Conservation (phyloP, 2,329 filamentous ascomycete genomes). For the Lachnellula arida region DNA sequence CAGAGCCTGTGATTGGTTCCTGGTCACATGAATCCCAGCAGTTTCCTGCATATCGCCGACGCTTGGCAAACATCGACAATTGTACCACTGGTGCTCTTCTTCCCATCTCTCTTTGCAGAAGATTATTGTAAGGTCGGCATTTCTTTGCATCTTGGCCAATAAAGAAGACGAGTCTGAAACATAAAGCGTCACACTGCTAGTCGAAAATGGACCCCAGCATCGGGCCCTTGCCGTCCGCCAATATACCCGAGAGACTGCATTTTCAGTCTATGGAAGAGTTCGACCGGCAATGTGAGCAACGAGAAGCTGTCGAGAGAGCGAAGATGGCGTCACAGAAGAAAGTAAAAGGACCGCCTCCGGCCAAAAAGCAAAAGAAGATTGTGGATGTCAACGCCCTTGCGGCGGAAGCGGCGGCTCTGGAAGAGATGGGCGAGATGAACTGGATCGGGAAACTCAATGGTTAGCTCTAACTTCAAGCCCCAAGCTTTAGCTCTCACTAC, state of each 20-base stretch:
- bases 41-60: too few species aligned
- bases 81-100: not conserved
- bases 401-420: conserved; percentile 14
- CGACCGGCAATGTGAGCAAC: conserved; percentile 9
- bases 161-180: not conserved
- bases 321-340: not conserved
- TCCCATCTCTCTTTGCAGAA: not conserved
- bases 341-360: not conserved
- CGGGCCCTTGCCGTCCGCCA: not conserved
- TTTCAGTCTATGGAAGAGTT: conserved; percentile 15
- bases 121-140: not conserved
- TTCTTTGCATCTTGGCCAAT: too few species aligned
- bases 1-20: too few species aligned
- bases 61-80: too few species aligned
- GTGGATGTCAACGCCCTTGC: conserved; percentile 8
- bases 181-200: too few species aligned
- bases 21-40: too few species aligned
- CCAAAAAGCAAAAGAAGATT: conserved; percentile 13
- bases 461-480: conserved; percentile 3
- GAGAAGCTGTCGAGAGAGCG: conserved; percentile 1
- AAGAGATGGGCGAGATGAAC: conserved; percentile 25
- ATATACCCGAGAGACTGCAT: not conserved
- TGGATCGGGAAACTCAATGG: conserved; percentile 29
- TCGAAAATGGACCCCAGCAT: too few species aligned
- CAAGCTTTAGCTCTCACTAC: not conserved